phyloP scores from a whole-genome alignment of 345 rosid genomes.

The Pseudoturritis turrita region DNA sequence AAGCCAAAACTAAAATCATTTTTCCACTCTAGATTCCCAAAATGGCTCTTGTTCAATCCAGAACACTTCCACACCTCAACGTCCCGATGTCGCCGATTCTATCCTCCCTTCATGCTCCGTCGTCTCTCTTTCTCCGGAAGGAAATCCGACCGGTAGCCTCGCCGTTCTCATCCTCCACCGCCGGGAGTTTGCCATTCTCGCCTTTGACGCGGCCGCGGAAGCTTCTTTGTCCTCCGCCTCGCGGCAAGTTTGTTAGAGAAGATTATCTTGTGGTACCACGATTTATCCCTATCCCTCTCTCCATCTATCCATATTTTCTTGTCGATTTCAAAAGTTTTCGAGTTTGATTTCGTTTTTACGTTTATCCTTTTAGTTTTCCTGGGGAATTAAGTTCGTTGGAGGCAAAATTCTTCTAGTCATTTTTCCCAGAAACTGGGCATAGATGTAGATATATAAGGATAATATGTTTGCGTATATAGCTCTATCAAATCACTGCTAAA shows the following conservation, averaged over 20 bases:
- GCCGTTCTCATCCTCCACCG: constrained; percentile 27
- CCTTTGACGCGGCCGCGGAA: constrained; percentile 45
- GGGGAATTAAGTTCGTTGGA: neutral
- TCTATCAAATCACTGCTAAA: neutral
- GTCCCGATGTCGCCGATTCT: constrained; percentile 25
- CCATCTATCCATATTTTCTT: neutral
- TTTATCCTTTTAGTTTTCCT: neutral
- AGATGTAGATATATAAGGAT: neutral
- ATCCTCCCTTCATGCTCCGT: constrained; percentile 31
- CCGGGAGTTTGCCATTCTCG: constrained; percentile 32
- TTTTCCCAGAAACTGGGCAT: neutral
- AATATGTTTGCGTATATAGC: neutral
- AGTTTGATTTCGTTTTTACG: neutral
- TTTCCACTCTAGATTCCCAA: neutral
- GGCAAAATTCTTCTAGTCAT: neutral
- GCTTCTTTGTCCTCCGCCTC: constrained; percentile 72
- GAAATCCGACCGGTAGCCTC: constrained; percentile 26
- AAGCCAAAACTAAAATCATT: neutral
- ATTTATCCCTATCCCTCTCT: too few relatives aligned
- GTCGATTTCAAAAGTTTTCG: neutral
- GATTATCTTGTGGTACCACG: constrained; percentile 94
- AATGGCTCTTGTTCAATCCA: constrained; percentile 61
- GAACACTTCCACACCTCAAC: constrained; percentile 1
- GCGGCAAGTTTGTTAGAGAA: constrained; percentile 68
- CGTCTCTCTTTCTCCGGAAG: constrained; percentile 9